Conservation (phyloP, 805 yeast species). For the Monosporozyma servazzii region DNA sequence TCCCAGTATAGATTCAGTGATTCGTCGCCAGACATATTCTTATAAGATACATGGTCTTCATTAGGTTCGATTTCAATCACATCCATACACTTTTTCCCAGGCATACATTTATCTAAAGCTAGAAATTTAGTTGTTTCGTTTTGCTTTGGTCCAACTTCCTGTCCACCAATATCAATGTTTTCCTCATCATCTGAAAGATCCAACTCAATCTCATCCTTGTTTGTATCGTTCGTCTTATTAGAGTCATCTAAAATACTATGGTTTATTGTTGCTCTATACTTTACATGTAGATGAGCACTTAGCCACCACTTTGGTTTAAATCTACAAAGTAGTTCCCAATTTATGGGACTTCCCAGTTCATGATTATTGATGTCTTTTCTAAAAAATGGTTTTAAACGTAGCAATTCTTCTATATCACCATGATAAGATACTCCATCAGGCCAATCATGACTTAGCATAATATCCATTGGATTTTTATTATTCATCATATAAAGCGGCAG, state of each 20-base stretch:
- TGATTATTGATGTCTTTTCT: slow-evolving; percentile 49
- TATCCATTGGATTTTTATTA: slow-evolving; percentile 31
- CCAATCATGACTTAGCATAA: slow-evolving; percentile 88
- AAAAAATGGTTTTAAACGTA: slow-evolving; percentile 59
- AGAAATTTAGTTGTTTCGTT: slow-evolving; percentile 41
- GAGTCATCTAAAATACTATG: slow-evolving; percentile 19
- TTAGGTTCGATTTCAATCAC: slow-evolving; percentile 36
- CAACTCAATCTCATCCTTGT: slow-evolving; percentile 30
- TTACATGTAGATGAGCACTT: slow-evolving; percentile 81
- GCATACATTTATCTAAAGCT: slow-evolving; percentile 80
- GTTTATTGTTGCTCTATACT: slow-evolving; percentile 47
- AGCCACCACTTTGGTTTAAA: slow-evolving; percentile 71
- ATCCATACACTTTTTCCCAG: slow-evolving; percentile 51
- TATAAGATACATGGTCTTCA: slow-evolving; percentile 17
- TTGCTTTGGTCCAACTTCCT: slow-evolving; percentile 4
- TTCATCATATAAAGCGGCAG: slow-evolving; percentile 42
- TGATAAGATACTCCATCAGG: slow-evolving; percentile 65
- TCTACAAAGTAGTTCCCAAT: slow-evolving; percentile 41
- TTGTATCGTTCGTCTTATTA: slow-evolving; percentile 9
- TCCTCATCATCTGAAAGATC: slow-evolving; percentile 20
- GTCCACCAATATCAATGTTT: background rate
- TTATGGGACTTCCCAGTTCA: slow-evolving; percentile 64
- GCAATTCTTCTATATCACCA: slow-evolving; percentile 48
- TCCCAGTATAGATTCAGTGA: slow-evolving; percentile 27
- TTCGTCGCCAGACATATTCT: background rate